phyloP scores from a whole-genome alignment of 2,329 filamentous ascomycete species.

The Teratosphaeria destructans region DNA sequence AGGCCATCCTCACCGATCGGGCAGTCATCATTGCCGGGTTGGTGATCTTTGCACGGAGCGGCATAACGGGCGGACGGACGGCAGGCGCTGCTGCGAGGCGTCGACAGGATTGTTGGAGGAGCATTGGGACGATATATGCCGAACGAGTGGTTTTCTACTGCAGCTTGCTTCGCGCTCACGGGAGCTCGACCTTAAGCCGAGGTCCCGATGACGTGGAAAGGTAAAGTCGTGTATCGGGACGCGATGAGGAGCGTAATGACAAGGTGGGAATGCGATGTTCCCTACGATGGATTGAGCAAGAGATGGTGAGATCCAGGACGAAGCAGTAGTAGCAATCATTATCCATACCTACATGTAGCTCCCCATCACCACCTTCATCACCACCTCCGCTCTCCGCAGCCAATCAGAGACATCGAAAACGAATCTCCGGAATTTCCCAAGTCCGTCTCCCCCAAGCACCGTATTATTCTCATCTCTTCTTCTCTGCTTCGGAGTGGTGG shows the following conservation, averaged over 20 bases:
- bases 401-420: neutral
- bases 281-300: no score
- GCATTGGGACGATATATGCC: constrained; percentile 29
- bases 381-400: neutral
- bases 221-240: no score
- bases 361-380: neutral
- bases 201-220: no score
- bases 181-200: neutral
- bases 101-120: constrained; percentile 32
- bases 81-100: constrained; percentile 24
- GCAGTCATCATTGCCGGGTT: constrained; percentile 48
- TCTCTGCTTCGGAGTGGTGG: neutral
- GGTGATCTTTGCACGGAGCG: constrained; percentile 65
- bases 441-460: neutral
- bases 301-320: no score
- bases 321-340: no score
- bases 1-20: constrained; percentile 36
- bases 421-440: neutral
- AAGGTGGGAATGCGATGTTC: no score
- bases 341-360: no score
- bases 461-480: neutral
- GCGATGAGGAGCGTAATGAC: no score
- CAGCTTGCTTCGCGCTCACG: constrained; percentile 1
- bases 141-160: neutral
- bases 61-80: constrained; percentile 49